Percentiles rank a stretch among this genome's conserved stretches.
These are phyloP conservation scores for Luffa acutangula DNA, from an alignment of 306 rosid genomes.

Conservation along the genomic window DNA sequence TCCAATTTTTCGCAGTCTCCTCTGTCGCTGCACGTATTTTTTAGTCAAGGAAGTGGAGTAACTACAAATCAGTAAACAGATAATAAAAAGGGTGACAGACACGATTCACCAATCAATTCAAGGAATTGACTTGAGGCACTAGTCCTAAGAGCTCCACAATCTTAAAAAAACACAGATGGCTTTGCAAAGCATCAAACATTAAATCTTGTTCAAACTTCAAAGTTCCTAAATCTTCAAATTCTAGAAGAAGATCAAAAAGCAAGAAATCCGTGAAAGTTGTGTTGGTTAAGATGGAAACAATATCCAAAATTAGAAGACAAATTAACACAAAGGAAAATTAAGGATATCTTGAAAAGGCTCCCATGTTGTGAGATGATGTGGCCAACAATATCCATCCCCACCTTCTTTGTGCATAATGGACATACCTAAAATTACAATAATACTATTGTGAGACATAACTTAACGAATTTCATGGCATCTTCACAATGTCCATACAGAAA, in stretches of 20 bases:
- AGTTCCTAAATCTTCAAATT: not conserved
- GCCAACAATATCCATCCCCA: conserved; percentile 61
- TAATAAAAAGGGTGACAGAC: not conserved
- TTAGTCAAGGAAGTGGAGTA: conserved; percentile 41
- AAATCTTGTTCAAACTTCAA: not conserved
- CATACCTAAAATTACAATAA: conserved; percentile 49
- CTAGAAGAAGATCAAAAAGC: not conserved
- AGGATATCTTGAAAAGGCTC: conserved; percentile 81
- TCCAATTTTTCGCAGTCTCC: conserved; percentile 56
- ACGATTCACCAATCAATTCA: not conserved
- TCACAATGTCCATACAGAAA: not conserved
- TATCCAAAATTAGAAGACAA: not conserved
- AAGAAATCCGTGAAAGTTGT: not conserved
- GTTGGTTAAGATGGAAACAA: not conserved
- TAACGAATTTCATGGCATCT: not conserved
- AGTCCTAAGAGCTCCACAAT: not conserved
- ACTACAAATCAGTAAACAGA: not conserved
- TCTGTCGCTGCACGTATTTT: conserved; percentile 72
- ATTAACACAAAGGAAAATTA: conserved; percentile 8
- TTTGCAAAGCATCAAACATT: not conserved
- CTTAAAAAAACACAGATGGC: not conserved
- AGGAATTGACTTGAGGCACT: not conserved
- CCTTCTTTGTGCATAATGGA: conserved; percentile 60
- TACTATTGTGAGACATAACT: not conserved
- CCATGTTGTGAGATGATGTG: conserved; percentile 76